Conservation (phyloP, 2,329 filamentous ascomycete species). For the Aureobasidium sp. region DNA sequence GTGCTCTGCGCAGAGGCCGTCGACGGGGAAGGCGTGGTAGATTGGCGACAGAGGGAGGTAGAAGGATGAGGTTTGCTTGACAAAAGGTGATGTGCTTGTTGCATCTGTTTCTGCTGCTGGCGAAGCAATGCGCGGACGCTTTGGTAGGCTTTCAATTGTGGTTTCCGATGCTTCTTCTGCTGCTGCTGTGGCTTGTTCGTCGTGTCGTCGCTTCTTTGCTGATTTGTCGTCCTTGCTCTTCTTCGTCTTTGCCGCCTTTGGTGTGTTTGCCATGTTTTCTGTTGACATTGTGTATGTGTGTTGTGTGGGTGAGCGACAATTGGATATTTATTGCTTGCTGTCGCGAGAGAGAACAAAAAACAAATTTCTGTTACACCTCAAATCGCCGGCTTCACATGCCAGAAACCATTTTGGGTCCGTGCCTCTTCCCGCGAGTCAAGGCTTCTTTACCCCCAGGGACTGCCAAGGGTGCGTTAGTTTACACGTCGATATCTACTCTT, state of each 20-base stretch:
- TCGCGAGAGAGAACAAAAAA: too few relatives aligned
- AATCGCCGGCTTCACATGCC: too few relatives aligned
- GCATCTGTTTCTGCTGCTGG: neutral
- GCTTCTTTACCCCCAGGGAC: too few relatives aligned
- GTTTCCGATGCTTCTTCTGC: constrained; percentile 13
- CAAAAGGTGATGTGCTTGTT: constrained; percentile 56
- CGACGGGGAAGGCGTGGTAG: constrained; percentile 60
- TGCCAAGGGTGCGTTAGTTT: too few relatives aligned
- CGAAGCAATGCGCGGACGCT: neutral
- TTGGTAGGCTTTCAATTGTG: neutral
- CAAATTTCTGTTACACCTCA: too few relatives aligned
- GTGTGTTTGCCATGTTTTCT: constrained; percentile 11
- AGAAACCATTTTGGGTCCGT: too few relatives aligned
- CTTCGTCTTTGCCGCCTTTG: constrained; percentile 26
- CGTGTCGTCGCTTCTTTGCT: constrained; percentile 20
- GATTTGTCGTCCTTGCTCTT: constrained; percentile 30
- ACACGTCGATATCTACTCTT: too few relatives aligned
- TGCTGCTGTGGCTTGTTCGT: constrained; percentile 4
- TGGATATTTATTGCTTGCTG: too few relatives aligned
- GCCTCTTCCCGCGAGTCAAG: too few relatives aligned
- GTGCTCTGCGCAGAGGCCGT: constrained; percentile 64
- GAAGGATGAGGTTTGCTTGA: constrained; percentile 69
- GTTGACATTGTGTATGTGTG: constrained; percentile 16
- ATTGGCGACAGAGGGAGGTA: constrained; percentile 67
- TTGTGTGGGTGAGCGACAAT: neutral